Percentiles rank a stretch among this genome's conserved stretches.
Conservation (phyloP, 148 eudicot genomes). For the Vaccinium myrtillus region DNA sequence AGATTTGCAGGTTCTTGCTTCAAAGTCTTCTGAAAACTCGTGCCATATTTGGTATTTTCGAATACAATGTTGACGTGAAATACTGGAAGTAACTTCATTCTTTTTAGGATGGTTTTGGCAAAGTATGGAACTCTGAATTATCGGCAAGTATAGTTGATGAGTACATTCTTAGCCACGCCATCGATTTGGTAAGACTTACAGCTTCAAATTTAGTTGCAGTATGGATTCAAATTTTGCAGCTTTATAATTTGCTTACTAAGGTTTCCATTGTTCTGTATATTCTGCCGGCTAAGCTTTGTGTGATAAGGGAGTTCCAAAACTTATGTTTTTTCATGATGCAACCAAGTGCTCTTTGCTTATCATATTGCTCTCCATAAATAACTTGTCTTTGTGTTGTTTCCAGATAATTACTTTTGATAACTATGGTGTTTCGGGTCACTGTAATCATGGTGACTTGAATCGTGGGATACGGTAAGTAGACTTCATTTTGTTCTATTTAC, state of each 20-base stretch:
- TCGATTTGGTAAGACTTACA: slow-evolving; percentile 54
- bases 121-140: slow-evolving; percentile 55
- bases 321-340: not conserved
- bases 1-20: slow-evolving; percentile 1
- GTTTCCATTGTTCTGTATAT: not conserved
- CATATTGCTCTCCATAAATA: not conserved
- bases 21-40: not conserved
- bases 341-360: not conserved
- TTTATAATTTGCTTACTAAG: not conserved
- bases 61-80: not conserved
- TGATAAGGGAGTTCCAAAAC: not conserved
- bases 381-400: slow-evolving; percentile 4
- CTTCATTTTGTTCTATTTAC: not conserved
- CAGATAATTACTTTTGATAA: slow-evolving; percentile 79
- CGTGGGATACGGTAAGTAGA: slow-evolving; percentile 61
- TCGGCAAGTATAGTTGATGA: slow-evolving; percentile 56
- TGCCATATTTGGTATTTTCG: not conserved
- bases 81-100: slow-evolving; percentile 1
- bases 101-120: slow-evolving; percentile 80
- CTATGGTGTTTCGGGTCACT: slow-evolving; percentile 94
- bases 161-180: slow-evolving; percentile 40
- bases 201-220: not conserved
- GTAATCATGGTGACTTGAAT: slow-evolving; percentile 80
- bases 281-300: not conserved
- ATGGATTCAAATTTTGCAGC: not conserved